phyloP scores from a whole-genome alignment of 768 basidiomycete species.

The Termitomyces sp. region DNA sequence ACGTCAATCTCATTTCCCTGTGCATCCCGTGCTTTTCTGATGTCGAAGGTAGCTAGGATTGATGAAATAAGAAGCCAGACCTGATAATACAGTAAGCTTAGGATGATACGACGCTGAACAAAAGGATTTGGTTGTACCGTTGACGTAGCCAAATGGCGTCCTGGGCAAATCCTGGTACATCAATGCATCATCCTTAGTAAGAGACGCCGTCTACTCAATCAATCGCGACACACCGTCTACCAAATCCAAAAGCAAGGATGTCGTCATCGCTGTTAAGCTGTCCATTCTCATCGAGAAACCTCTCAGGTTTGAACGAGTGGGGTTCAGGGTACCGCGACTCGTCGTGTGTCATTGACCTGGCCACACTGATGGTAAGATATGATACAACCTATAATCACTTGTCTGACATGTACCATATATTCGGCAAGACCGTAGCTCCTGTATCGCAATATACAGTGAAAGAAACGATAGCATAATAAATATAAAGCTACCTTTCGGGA shows the following conservation, averaged over 20 bases:
- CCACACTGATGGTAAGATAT: not conserved
- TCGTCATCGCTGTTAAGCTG: not conserved
- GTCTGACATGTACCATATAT: not conserved
- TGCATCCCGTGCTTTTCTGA: not conserved
- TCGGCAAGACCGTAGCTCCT: not conserved
- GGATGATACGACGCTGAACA: not conserved
- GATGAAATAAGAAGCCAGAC: not conserved
- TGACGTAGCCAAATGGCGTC: not conserved
- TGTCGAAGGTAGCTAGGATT: not conserved
- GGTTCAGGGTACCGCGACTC: constrained; percentile 1
- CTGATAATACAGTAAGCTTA: not conserved
- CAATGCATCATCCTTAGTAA: not conserved
- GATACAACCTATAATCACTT: not conserved
- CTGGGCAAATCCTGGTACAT: not conserved
- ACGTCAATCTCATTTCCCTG: not conserved
- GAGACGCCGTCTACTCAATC: not conserved
- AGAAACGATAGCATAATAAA: not conserved
- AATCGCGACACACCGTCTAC: constrained; percentile 1
- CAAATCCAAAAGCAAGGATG: constrained; percentile 2
- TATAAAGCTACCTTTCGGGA: constrained; percentile 1
- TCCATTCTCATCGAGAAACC: constrained; percentile 5
- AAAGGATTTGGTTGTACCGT: not conserved
- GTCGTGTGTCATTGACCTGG: not conserved
- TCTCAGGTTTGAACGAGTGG: constrained; percentile 5
- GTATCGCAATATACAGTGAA: not conserved